phyloP scores from a whole-genome alignment of 164 flowering plant genomes.

The Nymphaea colorata region DNA sequence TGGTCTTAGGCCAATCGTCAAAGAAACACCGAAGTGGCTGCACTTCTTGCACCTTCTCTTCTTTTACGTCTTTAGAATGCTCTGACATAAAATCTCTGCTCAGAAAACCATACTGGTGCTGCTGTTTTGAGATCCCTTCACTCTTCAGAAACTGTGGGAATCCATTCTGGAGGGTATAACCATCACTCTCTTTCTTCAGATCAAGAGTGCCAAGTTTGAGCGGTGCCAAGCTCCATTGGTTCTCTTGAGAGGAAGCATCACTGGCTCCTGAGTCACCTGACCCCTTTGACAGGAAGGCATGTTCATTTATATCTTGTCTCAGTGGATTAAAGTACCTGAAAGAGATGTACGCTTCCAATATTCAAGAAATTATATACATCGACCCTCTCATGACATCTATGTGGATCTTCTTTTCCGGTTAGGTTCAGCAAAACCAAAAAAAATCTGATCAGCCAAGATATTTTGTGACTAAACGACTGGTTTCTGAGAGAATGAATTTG shows the following conservation, averaged over 20 bases:
- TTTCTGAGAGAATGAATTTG: neutral
- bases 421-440: too few species aligned
- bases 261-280: constrained; percentile 13
- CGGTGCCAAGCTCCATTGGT: constrained; percentile 8
- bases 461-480: neutral
- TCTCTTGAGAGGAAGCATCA: neutral
- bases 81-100: constrained; percentile 28
- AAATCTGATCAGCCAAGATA: neutral
- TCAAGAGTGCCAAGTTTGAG: constrained; percentile 12
- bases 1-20: constrained; percentile 26
- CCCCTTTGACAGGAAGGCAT: constrained; percentile 22
- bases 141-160: constrained; percentile 9
- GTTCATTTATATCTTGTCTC: constrained; percentile 23
- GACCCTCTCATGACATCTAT: neutral
- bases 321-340: constrained; percentile 19
- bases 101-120: constrained; percentile 26
- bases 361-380: neutral
- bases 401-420: too few species aligned
- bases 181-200: constrained; percentile 3
- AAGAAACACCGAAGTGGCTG: constrained; percentile 32
- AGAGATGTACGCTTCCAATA: neutral
- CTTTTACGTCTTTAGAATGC: constrained; percentile 6
- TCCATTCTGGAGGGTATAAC: constrained; percentile 4
- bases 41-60: constrained; percentile 16
- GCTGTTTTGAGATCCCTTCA: constrained; percentile 3